Evolutionary conservation across 1,139 yeast species (phyloP), one percentile per base, ranked within the genome.

Genomic region (Yamadazyma oceani): DNA sequence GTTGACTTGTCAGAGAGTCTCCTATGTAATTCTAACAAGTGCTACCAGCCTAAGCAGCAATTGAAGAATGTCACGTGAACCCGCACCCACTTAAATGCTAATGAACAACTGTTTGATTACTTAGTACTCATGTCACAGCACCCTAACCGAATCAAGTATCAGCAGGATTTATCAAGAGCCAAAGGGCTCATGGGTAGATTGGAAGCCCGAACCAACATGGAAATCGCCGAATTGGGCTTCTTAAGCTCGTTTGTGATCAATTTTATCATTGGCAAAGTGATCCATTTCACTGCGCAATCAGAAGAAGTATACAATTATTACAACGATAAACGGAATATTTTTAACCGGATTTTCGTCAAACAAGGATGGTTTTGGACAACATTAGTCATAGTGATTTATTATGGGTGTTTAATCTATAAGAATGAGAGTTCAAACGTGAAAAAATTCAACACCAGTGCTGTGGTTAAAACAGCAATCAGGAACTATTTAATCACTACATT

Each of bases 281-380:
- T 66, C n/a, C 71, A 65, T 46, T 43, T 46, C 22, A 47, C 58
- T n/a, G 54, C 72, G 5, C 64, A 60, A 12, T 38, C 55, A 10
- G 70, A 62, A 38, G 73, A 69, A 36, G 66, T 69, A 10, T 60
- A 66, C 57, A 77, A 75, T 52, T 78, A 77, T 54, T 85, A 81
- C 58, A 78, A 83, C 40, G 64, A 76, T 42, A 84, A 82, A 56
- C 62, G 72, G 31, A 85, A 85, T 57, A 32, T 89, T 14, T 57
- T 90, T 44, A 92, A 92, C 58, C 74, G 73, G 24, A 37, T 74
- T 4, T 85, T 92, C 57, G 96, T 90, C 31, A 92, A 92, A 54
- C 72, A 72, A 29, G 97, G 97, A 2, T 92, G 98, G 98, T 73
- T 80, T 12, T 92, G 97, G 97, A 89, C 96, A 1, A 73, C 89